phyloP scores from a whole-genome alignment of 1,284 basidiomycete genomes.

The Cryptococcus sp. region DNA sequence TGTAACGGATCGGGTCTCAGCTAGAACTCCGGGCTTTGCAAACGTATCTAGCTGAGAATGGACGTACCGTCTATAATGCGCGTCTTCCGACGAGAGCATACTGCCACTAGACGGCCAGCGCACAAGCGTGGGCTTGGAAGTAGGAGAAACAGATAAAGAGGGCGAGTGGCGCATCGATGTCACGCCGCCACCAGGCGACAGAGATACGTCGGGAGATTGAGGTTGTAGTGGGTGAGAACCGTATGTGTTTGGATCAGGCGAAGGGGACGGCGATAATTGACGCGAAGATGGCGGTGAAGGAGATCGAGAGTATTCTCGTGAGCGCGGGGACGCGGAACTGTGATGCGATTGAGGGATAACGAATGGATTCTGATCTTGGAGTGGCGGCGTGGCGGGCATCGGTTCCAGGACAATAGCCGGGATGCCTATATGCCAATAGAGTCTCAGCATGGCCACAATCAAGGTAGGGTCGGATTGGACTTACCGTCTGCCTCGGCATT shows the following conservation, averaged over 20 bases:
- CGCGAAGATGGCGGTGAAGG: conserved; percentile 20
- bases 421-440: conserved; percentile 27
- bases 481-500: conserved; percentile 35
- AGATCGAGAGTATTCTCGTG: too few species aligned
- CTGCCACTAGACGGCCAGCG: conserved; percentile 26
- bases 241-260: conserved; percentile 2
- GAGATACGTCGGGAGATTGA: not conserved
- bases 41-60: not conserved
- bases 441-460: not conserved
- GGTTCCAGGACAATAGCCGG: conserved; percentile 53
- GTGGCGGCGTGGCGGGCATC: conserved; percentile 36
- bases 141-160: not conserved
- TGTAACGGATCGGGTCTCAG: conserved; percentile 1
- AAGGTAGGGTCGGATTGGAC: not conserved
- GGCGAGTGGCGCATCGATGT: not conserved
- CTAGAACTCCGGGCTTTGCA: not conserved
- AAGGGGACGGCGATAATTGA: conserved; percentile 1
- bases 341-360: conserved; percentile 4
- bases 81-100: conserved; percentile 39
- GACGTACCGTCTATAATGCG: conserved; percentile 32
- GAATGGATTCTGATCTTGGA: conserved; percentile 24
- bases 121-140: conserved; percentile 7
- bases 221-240: not conserved
- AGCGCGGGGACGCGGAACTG: not conserved
- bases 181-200: not conserved